Base-by-base conservation (phyloP, 2,329 filamentous ascomycete genomes). In the Fusarium hainanense region DNA sequence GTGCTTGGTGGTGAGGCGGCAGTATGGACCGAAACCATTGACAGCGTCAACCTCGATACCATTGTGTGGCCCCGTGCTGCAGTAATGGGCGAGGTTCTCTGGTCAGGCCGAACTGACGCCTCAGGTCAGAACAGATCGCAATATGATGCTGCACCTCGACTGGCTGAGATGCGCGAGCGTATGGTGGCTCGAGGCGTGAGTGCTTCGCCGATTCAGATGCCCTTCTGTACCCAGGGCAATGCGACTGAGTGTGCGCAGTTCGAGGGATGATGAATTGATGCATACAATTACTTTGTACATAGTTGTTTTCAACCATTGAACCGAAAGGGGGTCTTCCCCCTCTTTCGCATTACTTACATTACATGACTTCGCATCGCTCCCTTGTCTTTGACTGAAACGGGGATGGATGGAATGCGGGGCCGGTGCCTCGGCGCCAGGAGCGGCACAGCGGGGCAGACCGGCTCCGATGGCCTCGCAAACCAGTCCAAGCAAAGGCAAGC, bases 1-100 rank as follows among this genome's bases (percentile, higher is more conserved):
- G 90, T 97, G 4, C 79, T 96, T 11, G 94, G 94, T 46, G 94
- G 93, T 27, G 94, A 97, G 81, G 88, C 91, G 18, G 91, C 92
- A 58, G 87, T 93, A 61, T 97, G 93, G 93, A 87, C 87, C 68
- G 94, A 97, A 82, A 91, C 90, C n/a, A 85, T 87, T 66, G 94
- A 97, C 79, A 81, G 88, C 5, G 82, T 88, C n/a, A 94, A 90
- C 77, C 78, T 97, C 16, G 93, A 97, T 80, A 82, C 82, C 37
- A 88, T 92, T 78, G 81, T 95, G 11, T 97, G 93, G 93, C 93
- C 93, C 10, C 85, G 93, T 8, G 89, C 88, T 3, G 87, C 86
- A 54, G 93, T 92, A 0, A 92, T 90, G 1, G 92, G 87, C 27
- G 93, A 97, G 81, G 89, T 94, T 2, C 84, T 95, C 48, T 97